Evolutionary conservation across 306 rosid genomes (phyloP), one percentile per base, ranked within the genome.

Genomic region (Quercus ilex): DNA sequence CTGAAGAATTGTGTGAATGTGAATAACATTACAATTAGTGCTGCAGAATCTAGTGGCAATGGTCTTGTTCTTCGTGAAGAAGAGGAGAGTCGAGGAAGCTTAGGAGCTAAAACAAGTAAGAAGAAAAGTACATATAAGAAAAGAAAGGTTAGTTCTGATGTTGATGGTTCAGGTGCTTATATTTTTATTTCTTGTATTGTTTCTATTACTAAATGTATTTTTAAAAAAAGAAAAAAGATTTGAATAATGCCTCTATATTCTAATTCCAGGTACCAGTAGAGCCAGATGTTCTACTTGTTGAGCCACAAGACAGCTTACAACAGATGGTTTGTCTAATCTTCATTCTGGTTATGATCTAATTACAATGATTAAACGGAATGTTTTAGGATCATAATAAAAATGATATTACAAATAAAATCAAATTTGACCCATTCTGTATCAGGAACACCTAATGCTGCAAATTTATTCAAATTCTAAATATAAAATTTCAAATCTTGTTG

Each of bases 1-100:
- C 70, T 88, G 81, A 88, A 79, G 86, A 88, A 77, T 73, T 88
- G 89, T 82, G 91, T 88, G 56, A 81, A 86, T 69, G 82, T 88
- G 69, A 88, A 88, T 60, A 86, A 88, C 81, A 76, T 86, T 17
- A 83, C 79, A 14, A 30, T 63, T 33, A 78, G 49, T 77, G 77
- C 86, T 57, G 76, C 77, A 68, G 91, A 88, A 55, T 83, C 87
- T 19, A 51, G 85, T 63, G 55, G 80, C 81, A 75, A 72, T 79
- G 76, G 59, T 52, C 88, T 69, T 20, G 23, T 79, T 81, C 68
- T 83, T 52, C 84, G 86, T 55, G 89, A 74, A 65, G 88, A 76
- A 81, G 86, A 82, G 72, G 88, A 81, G 65, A 85, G 79, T 77
- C 89, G 81, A 74, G 86, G 86, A 81, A 71, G 80, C 68, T 78